Evolutionary conservation across 2,329 filamentous ascomycete species (phyloP), one percentile per base, ranked within the genome.

Genomic region (Pochonia chlamydosporia): DNA sequence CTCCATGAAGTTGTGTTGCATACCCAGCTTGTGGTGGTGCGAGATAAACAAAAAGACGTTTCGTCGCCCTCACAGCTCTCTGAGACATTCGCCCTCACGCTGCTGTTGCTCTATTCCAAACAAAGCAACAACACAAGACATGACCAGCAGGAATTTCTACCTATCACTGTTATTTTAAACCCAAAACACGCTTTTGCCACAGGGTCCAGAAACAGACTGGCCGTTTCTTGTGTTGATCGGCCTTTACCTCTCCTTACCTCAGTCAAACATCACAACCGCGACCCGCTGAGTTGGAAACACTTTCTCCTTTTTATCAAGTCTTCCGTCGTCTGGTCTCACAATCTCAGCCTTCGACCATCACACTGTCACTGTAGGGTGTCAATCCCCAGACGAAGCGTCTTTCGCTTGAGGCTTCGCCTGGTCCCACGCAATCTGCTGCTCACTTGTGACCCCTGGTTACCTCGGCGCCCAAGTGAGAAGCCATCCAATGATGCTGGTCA

Each of bases 101-200:
- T 5, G 10, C 33, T 8, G 33, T 18, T 20, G 33, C 13, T 48
- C 35, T 16, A 26, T 45, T 23, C 20, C 47, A 49, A 42, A 45
- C 43, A 49, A 37, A 18, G 37, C 41, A 26, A 16, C 24, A 18
- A 43, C 24, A 37, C 40, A 37, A 31, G 35, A 44, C 44, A 46
- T 30, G 40, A 28, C 16, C 25, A 28, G 23, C 16, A 37, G 20
- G 18, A 33, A 21, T n/a, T n/a, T n/a, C n/a, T n/a, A n/a, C 33
- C 33, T 20, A 16, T 36, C 33, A 11, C 33, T 20, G 33, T 20
- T 36, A n/a, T n/a, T 7, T 20, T 20, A 3, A 8, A 16, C n/a
- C 10, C 33, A 16, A 36, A 36, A 36, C 33, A 36, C n/a, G 33
- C 16, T 33, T n/a, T 28, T 7, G 26, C 7, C 7, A 28, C 26